Evolutionary conservation across 164 flowering plant genomes (phyloP), one percentile per base, ranked within the genome.

Genomic region (Chimonanthus salicifolius): DNA sequence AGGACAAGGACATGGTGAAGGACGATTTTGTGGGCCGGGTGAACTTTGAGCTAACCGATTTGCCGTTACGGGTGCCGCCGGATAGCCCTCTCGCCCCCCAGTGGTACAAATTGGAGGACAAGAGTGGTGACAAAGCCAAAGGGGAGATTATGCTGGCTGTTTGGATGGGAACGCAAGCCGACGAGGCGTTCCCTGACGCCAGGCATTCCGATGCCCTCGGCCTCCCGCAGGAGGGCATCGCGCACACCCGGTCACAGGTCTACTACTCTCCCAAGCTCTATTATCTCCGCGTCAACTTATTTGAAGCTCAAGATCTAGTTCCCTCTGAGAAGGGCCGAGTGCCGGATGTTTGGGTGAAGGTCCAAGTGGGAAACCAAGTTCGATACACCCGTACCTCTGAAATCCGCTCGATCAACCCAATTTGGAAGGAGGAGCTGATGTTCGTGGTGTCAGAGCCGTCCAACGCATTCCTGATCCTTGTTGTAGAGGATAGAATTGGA

Each of bases 141-240:
- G 98, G 98, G 49, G 98, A 93, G 77, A 64, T 94, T 16, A 94
- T 94, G 98, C 86, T 92, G 6, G 94, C 94, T 0, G 91, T 94
- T 3, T 94, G 98, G 98, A 83, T 86, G 79, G 98, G 98, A n/a
- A 94, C 98, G 4, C 98, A 94, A 77, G 98, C 97, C 4, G 98
- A 94, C 69, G 97, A 94, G 74, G 82, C 86, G 0, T 94, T 89
- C 73, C 88, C 97, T 0, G 88, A 84, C 18, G 94, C 98, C 0
- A 85, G 94, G 94, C 98, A 92, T 33, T 86, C 92, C 4, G 97
- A 92, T 74, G 94, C 97, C 2, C 90, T 85, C 72, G 72, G 78
- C 46, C 63, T 90, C 48, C 74, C 82, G 48, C 88, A 78, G 8
- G 81, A 79, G 10, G 84, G 73, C 79, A 84, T 88, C 4, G 58